Base-by-base conservation (phyloP, 129 eudicot species). In the Tagetes erecta region DNA sequence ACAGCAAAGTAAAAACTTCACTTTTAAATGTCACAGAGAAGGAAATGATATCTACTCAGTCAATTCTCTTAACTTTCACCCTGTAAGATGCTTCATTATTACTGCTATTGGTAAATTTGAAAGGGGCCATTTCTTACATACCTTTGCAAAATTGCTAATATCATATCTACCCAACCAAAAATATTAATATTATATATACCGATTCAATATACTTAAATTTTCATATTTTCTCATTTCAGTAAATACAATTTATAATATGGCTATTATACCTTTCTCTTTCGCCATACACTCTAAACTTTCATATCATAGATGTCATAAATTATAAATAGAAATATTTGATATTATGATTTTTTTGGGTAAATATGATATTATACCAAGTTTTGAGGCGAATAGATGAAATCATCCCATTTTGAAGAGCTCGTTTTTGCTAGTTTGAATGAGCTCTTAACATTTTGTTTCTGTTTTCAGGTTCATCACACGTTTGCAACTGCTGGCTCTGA, bases 401-500 rank as follows among this genome's bases (percentile, higher is more conserved):
- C 64, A 31, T 31, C 64, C 14, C 13, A 31, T 58, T 33, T 33
- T 62, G 50, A 34, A 20, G n/a, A 49, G 46, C 56, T 10, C 27
- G 3, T 5, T 35, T 75, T 4, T 51, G 72, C 50, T 51, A 14
- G 65, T 38, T 71, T 41, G 47, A 9, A 71, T 10, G 40, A 71
- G 60, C 9, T 60, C 52, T 20, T 44, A 72, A 72, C 20, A 53
- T 64, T 6, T 52, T 64, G 66, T 45, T 51, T 65, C 12, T 30
- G 5, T 55, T 56, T 76, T 67, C 82, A 95, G 99, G 80, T 87
- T 35, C 94, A 91, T 72, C 94, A 86, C 58, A 91, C 99, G 63
- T 91, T 95, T 81, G 99, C 97, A 60, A 91, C 99, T 57, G 88
- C 94, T 51, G 99, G 99, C 74, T 95, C 99, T 80, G 99, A 95